A percentile compares a stretch with the other conserved stretches of the same genome.
Evolutionary conservation across 805 yeast genomes (phyloP).

Genomic region (Monosporozyma aerobia): DNA sequence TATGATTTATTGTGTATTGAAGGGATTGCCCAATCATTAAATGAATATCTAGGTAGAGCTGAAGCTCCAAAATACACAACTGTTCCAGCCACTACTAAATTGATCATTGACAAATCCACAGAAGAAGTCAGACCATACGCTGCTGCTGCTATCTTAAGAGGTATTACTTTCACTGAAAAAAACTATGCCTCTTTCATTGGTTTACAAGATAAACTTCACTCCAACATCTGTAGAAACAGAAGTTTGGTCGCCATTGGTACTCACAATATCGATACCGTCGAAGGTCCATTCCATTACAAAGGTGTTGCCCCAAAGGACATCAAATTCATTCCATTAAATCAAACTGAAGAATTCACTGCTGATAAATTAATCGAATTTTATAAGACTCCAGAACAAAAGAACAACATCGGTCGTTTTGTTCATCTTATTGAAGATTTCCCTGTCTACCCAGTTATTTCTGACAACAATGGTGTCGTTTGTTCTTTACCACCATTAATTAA

Average conservation of each 20-base stretch:
- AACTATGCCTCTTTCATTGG: conserved; percentile 91
- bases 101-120: conserved; percentile 72
- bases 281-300: conserved; percentile 79
- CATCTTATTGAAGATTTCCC: conserved; percentile 84
- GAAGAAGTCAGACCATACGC: conserved; percentile 80
- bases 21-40: conserved; percentile 92
- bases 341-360: conserved; percentile 62
- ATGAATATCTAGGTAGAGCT: conserved; percentile 71
- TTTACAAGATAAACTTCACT: conserved; percentile 90
- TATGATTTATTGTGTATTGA: conserved; percentile 97
- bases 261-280: conserved; percentile 77
- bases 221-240: conserved; percentile 94
- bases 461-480: conserved; percentile 64
- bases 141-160: conserved; percentile 87
- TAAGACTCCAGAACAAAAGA: conserved; percentile 57
- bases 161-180: conserved; percentile 71
- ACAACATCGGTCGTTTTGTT: conserved; percentile 79
- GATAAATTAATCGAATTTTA: conserved; percentile 78
- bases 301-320: conserved; percentile 74
- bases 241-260: conserved; percentile 98
- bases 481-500: conserved; percentile 97
- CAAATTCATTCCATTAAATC: conserved; percentile 67
- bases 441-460: conserved; percentile 83
- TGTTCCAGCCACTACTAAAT: conserved; percentile 50
- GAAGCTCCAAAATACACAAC: conserved; percentile 60